These are phyloP conservation scores for Colletotrichum sublineola DNA, from an alignment of 2,329 filamentous ascomycete genomes.

Conservation along the genomic window DNA sequence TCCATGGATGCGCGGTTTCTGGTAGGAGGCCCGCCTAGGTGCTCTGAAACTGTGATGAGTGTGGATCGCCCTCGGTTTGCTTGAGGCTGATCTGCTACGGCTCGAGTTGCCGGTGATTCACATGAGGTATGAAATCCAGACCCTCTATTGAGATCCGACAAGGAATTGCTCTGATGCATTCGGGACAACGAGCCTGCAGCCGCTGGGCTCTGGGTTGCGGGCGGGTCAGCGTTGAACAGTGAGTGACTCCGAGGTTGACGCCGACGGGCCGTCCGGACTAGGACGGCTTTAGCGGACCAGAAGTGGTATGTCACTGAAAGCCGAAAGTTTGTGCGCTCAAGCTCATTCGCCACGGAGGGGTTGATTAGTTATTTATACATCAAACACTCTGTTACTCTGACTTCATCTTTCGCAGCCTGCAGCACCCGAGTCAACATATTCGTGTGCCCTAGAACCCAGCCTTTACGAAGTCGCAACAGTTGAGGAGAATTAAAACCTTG, in stretches of 20 bases:
- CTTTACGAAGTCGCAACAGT: neutral
- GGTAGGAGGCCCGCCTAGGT: neutral
- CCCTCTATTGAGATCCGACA: neutral
- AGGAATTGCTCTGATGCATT: neutral
- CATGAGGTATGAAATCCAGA: neutral
- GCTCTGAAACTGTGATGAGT: neutral
- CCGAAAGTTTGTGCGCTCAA: slow-evolving; percentile 5
- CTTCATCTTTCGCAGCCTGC: neutral
- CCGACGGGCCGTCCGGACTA: slow-evolving; percentile 27
- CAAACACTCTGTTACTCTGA: neutral
- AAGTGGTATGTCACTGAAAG: slow-evolving; percentile 26
- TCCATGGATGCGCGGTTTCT: slow-evolving; percentile 19
- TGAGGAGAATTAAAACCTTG: neutral
- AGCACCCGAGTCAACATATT: slow-evolving; percentile 17
- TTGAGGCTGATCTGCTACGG: slow-evolving; percentile 18
- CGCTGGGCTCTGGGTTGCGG: neutral
- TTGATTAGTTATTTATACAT: slow-evolving; percentile 16
- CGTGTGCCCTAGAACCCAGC: neutral
- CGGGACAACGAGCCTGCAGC: neutral
- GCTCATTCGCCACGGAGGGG: slow-evolving; percentile 33
- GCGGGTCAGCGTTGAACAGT: slow-evolving; percentile 2
- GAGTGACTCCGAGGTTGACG: slow-evolving; percentile 17
- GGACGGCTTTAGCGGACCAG: slow-evolving; percentile 30
- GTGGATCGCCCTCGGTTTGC: slow-evolving; percentile 18
- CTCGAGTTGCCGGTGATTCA: slow-evolving; percentile 28